phyloP scores from a whole-genome alignment of 2,329 filamentous ascomycete genomes.

The Ceratocystiopsis minuta region DNA sequence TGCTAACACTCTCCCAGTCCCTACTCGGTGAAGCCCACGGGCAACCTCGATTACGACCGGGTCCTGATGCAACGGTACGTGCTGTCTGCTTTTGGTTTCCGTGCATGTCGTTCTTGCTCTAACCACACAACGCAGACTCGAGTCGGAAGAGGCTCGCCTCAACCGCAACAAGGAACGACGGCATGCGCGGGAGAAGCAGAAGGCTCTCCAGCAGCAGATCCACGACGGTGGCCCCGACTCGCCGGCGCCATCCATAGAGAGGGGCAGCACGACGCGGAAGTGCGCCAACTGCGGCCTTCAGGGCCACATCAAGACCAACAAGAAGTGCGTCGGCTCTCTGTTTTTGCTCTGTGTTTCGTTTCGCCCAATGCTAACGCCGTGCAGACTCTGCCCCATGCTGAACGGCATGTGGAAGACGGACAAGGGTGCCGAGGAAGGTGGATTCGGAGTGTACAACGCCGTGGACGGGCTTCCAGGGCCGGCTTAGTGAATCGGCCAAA shows the following conservation, averaged over 20 bases:
- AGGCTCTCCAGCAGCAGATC: constrained; percentile 38
- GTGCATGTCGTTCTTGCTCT: neutral
- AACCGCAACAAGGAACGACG: constrained; percentile 83
- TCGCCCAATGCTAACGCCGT: constrained; percentile 4
- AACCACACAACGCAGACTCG: constrained; percentile 4
- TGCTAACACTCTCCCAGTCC: constrained; percentile 23
- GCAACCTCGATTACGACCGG: constrained; percentile 47
- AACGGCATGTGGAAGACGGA: constrained; percentile 61
- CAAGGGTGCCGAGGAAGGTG: constrained; percentile 36
- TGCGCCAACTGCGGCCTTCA: constrained; percentile 95
- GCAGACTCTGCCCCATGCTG: constrained; percentile 54
- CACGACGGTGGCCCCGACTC: constrained; percentile 28
- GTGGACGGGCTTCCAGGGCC: constrained; percentile 2
- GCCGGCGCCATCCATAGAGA: constrained; percentile 30
- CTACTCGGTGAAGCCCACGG: constrained; percentile 43
- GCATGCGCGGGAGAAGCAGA: constrained; percentile 78
- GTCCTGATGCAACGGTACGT: constrained; percentile 38
- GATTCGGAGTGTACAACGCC: constrained; percentile 35
- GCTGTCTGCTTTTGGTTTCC: neutral
- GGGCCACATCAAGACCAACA: constrained; percentile 97
- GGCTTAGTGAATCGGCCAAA: no score
- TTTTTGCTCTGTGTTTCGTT: constrained; percentile 13
- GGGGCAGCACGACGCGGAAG: constrained; percentile 63
- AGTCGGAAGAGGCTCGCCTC: constrained; percentile 60
- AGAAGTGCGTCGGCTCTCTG: constrained; percentile 47